Percentiles rank a stretch among this genome's conserved stretches.
These are phyloP conservation scores for Chenopodium berlandieri DNA, from an alignment of 148 eudicot genomes.

Conservation along the genomic window DNA sequence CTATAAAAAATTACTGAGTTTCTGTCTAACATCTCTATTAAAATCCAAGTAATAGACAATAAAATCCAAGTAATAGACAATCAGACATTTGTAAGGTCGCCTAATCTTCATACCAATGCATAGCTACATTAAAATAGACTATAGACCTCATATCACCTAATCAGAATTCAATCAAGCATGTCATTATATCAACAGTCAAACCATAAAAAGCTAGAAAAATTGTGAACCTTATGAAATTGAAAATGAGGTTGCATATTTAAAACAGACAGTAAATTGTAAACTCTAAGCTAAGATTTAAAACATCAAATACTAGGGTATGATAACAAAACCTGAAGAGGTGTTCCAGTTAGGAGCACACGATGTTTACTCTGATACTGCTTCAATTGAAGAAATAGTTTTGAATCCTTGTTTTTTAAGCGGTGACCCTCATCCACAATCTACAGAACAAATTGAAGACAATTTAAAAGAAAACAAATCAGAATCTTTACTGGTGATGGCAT, in stretches of 20 bases:
- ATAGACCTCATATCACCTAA: neutral
- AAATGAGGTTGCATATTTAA: neutral
- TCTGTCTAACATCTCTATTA: neutral
- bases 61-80: neutral
- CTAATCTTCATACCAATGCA: neutral
- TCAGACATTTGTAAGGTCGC: neutral
- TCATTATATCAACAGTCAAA: neutral
- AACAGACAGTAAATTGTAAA: constrained; percentile 1
- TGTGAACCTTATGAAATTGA: neutral
- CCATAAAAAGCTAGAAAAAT: neutral
- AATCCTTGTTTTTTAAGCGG: constrained; percentile 96
- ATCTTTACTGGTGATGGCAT: neutral
- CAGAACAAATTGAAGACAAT: constrained; percentile 26
- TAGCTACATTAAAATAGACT: neutral
- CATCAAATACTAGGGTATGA: neutral
- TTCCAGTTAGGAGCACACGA: constrained; percentile 92
- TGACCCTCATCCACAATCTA: constrained; percentile 99
- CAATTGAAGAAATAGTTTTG: constrained; percentile 76
- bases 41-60: neutral
- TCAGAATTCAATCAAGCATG: neutral
- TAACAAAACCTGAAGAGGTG: constrained; percentile 90
- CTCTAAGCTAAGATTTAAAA: constrained; percentile 1
- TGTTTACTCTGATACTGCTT: constrained; percentile 74
- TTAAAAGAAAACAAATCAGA: constrained; percentile 7
- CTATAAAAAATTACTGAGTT: neutral